Percentiles rank a stretch among this genome's conserved stretches.
phyloP scores from a whole-genome alignment of 2,329 filamentous ascomycete genomes.

The Trichophyton rubrum region DNA sequence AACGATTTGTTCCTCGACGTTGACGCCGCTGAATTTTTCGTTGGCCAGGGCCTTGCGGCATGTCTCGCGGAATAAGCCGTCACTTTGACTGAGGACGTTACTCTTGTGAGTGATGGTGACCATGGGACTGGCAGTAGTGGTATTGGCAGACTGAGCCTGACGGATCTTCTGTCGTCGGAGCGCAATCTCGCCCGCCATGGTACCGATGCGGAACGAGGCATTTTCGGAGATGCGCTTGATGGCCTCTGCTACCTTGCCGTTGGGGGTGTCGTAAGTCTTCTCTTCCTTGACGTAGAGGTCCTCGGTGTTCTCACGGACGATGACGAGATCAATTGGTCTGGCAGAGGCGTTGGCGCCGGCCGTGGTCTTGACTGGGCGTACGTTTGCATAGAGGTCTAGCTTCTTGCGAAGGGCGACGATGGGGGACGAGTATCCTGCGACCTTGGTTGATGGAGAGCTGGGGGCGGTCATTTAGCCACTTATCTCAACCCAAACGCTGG shows the following conservation, averaged over 20 bases:
- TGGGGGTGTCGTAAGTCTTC: constrained; percentile 59
- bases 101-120: constrained; percentile 98
- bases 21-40: constrained; percentile 49
- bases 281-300: constrained; percentile 98
- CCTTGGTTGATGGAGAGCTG: constrained; percentile 72
- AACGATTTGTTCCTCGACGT: constrained; percentile 92
- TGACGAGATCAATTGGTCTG: constrained; percentile 83
- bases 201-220: constrained; percentile 73
- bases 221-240: constrained; percentile 92
- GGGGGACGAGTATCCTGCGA: constrained; percentile 90
- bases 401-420: constrained; percentile 94
- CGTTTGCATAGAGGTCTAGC: constrained; percentile 92
- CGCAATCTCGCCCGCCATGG: constrained; percentile 91
- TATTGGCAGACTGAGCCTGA: constrained; percentile 36
- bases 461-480: constrained; percentile 2
- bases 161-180: constrained; percentile 73
- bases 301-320: constrained; percentile 97
- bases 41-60: constrained; percentile 60
- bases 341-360: constrained; percentile 35
- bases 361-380: constrained; percentile 83
- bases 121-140: constrained; percentile 39
- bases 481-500: not conserved
- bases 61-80: constrained; percentile 82
- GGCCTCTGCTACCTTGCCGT: constrained; percentile 80
- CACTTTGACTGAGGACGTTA: constrained; percentile 92